Conservation (phyloP, 768 basidiomycete species). For the Coprinellus micaceus region DNA sequence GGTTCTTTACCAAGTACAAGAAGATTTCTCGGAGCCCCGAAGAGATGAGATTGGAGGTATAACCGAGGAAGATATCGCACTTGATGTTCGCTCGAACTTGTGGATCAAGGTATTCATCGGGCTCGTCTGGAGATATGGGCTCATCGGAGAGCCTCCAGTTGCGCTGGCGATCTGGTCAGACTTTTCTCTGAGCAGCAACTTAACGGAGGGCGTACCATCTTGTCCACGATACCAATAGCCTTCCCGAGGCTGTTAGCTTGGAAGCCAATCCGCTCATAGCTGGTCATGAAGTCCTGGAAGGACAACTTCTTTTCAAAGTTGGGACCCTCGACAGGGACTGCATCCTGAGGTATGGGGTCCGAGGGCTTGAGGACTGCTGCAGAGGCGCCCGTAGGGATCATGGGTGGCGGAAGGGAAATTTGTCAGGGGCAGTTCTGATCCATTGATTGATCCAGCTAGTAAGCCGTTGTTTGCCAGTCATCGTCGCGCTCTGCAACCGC, state of each 20-base stretch:
- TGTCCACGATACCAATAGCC: constrained; percentile 87
- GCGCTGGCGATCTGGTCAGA: constrained; percentile 46
- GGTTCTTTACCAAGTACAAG: constrained; percentile 88
- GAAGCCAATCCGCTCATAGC: constrained; percentile 91
- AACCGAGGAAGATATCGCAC: constrained; percentile 92
- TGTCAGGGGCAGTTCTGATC: neutral
- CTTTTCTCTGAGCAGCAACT: neutral
- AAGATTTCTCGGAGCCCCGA: constrained; percentile 95
- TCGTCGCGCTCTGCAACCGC: neutral
- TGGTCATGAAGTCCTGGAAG: constrained; percentile 65
- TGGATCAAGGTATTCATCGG: constrained; percentile 58
- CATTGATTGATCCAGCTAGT: constrained; percentile 1
- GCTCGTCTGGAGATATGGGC: constrained; percentile 64
- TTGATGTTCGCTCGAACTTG: constrained; percentile 65
- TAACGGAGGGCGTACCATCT: constrained; percentile 66
- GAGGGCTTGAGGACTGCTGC: constrained; percentile 78
- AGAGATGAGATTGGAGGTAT: constrained; percentile 97
- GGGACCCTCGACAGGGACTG: constrained; percentile 79
- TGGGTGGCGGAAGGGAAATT: constrained; percentile 6
- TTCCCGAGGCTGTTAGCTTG: constrained; percentile 91
- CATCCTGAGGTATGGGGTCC: constrained; percentile 60
- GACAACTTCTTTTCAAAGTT: constrained; percentile 71
- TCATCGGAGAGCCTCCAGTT: constrained; percentile 89
- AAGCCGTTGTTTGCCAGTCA: neutral
- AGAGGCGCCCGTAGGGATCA: constrained; percentile 56